Evolutionary conservation across 2,329 filamentous ascomycete species (phyloP), one percentile per base, ranked within the genome.

Genomic region (Trichoderma cornu-damae): DNA sequence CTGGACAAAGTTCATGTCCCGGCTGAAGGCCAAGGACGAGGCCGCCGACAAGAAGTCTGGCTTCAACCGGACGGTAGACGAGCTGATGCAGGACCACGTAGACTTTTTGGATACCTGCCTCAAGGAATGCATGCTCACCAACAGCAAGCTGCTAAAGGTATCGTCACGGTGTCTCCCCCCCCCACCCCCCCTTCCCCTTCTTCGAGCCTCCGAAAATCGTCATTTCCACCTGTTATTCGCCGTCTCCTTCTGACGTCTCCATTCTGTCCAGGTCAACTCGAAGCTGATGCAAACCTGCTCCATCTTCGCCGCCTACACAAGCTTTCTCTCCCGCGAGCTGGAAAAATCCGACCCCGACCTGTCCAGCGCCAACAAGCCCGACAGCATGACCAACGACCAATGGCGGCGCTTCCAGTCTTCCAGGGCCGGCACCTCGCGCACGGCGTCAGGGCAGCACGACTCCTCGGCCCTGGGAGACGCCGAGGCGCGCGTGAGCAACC

Each of bases 61-160:
- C 1, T 69, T 73, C 6, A 77, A 76, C 38, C 75, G 91, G 35
- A 99, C 94, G 0, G 94, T 99, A 1, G 94, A 99, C 68, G 91
- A 97, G 74, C 75, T 99, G 68, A 99, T 99, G 94, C 90, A 97
- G 74, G 92, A 97, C 68, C 94, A 99, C 73, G 92, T 99, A 60
- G 94, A 97, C 73, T 99, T 99, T 71, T 76, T 99, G 47, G 94
- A 96, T 66, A 97, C 94, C 3, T 99, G 94, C 70, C 78, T 99
- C 66, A 99, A 97, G 74, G 94, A 97, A 75, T 97, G 94, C 77
- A 97, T 97, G 91, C 80, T 99, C 62, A 99, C 94, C 18, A 96
- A 99, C 71, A 90, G 90, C 69, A 96, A 96, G 75, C 80, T 99
- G 6, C 76, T 99, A 5, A 87, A 90, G 73, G 93, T 96, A 80